phyloP scores from a whole-genome alignment of 2,329 filamentous ascomycete genomes.

The Tolypocladium paradoxum region DNA sequence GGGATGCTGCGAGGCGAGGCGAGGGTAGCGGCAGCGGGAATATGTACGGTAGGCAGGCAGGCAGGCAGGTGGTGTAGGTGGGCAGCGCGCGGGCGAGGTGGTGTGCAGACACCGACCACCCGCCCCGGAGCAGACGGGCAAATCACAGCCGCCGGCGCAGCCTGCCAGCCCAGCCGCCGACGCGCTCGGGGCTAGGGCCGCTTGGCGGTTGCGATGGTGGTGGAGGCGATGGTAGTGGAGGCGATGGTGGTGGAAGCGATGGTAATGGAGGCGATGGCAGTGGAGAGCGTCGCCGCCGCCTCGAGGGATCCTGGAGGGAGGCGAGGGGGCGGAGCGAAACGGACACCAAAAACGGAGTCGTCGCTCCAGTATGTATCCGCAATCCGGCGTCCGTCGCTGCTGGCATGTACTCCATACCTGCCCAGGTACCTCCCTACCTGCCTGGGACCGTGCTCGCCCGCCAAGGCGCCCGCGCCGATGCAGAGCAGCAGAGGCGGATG shows the following conservation, averaged over 20 bases:
- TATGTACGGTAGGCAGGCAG: no score
- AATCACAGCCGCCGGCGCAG: background rate
- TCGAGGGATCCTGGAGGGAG: no score
- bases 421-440: no score
- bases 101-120: background rate
- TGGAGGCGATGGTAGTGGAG: no score
- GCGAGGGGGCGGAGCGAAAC: background rate
- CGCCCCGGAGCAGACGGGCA: background rate
- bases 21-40: slow-evolving; percentile 1
- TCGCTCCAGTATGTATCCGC: background rate
- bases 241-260: no score
- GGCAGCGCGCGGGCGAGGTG: background rate
- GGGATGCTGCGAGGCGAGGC: slow-evolving; percentile 2
- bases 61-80: background rate
- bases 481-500: slow-evolving; percentile 15
- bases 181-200: background rate
- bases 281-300: no score
- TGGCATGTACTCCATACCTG: no score
- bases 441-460: no score
- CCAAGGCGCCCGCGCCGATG: no score
- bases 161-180: background rate
- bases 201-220: background rate
- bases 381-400: background rate
- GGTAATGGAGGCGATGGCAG: no score
- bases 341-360: background rate